A percentile compares a stretch with the other conserved stretches of the same genome.
phyloP scores from a whole-genome alignment of 345 rosid genomes.

The Hypericum perforatum region DNA sequence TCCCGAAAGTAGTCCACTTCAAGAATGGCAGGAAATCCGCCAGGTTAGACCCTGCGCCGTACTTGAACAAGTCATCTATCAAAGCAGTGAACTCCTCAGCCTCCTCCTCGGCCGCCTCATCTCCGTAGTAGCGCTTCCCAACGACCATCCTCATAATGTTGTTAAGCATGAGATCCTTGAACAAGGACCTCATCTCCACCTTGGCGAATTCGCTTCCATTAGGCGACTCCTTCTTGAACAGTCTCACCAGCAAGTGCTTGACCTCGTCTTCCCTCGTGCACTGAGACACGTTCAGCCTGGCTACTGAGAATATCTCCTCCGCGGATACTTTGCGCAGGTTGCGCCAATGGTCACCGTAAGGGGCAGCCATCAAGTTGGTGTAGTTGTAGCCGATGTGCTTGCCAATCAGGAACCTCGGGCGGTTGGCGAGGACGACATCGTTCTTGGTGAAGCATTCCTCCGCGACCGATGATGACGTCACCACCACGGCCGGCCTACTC shows the following conservation, averaged over 20 bases:
- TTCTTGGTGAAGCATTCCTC: conserved; percentile 10
- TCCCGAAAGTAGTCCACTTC: not conserved
- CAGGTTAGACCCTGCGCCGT: not conserved
- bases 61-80: not conserved
- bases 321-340: conserved; percentile 4
- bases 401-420: not conserved
- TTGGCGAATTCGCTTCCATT: not conserved
- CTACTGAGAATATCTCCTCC: conserved; percentile 2
- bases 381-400: conserved; percentile 6
- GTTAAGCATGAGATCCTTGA: not conserved
- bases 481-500: not conserved
- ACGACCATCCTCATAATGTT: conserved; percentile 9
- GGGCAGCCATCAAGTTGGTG: not conserved
- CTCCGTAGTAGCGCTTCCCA: conserved; percentile 7
- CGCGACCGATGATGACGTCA: not conserved
- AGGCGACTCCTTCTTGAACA: not conserved
- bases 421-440: conserved; percentile 11
- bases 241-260: not conserved
- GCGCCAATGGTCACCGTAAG: conserved; percentile 12
- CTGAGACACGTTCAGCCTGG: not conserved
- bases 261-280: conserved; percentile 5
- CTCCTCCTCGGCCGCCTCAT: not conserved
- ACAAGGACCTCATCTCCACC: not conserved
- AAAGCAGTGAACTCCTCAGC: not conserved
- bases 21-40: conserved; percentile 1